Conservation (phyloP, 257 asterid genomes). For the Gentiana dahurica region DNA sequence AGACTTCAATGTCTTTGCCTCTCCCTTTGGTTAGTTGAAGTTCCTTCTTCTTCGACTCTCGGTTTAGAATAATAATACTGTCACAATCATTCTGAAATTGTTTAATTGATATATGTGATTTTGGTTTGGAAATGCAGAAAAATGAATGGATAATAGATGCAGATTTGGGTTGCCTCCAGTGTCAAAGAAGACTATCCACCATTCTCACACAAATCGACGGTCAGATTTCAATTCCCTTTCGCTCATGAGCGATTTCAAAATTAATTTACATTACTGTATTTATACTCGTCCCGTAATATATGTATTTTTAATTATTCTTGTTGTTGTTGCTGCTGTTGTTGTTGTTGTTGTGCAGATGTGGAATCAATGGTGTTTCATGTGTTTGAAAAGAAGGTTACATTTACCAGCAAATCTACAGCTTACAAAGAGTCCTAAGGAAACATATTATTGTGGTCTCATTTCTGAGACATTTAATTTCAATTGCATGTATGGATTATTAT, state of each 20-base stretch:
- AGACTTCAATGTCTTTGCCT: constrained; percentile 3
- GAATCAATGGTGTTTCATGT: constrained; percentile 27
- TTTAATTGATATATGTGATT: background rate
- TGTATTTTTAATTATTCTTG: too few relatives aligned
- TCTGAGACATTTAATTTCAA: too few relatives aligned
- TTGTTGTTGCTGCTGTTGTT: too few relatives aligned
- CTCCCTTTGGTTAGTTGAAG: constrained; percentile 13
- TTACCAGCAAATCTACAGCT: constrained; percentile 14
- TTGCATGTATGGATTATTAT: too few relatives aligned
- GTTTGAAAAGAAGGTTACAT: constrained; percentile 22
- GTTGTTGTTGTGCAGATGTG: constrained; percentile 14
- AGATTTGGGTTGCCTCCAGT: constrained; percentile 20
- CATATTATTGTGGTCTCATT: too few relatives aligned
- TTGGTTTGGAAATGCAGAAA: constrained; percentile 9
- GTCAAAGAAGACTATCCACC: constrained; percentile 20
- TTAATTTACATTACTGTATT: too few relatives aligned
- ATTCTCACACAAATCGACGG: constrained; percentile 23
- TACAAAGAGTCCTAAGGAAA: too few relatives aligned
- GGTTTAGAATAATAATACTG: too few relatives aligned
- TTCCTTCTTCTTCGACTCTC: background rate
- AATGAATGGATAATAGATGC: constrained; percentile 21
- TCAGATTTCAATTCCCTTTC: background rate
- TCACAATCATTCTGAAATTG: too few relatives aligned
- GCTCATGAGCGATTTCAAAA: too few relatives aligned
- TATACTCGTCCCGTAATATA: too few relatives aligned